These are phyloP conservation scores for Poteriospumella lacustris DNA, from an alignment of 108 stramenopile species.

Conservation along the genomic window DNA sequence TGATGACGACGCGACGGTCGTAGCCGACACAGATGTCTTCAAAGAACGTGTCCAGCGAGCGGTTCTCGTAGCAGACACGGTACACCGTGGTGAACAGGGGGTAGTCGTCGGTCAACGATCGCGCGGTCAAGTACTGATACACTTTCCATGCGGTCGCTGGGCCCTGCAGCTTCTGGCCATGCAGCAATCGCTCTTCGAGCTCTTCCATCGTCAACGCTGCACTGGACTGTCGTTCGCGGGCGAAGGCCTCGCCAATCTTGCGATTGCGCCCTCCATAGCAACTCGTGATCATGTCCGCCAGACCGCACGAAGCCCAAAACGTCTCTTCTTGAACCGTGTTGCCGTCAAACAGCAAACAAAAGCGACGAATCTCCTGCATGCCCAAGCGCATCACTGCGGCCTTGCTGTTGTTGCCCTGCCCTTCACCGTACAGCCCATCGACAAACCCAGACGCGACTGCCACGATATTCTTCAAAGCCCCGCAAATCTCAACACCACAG, in stretches of 20 bases:
- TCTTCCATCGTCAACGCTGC: constrained; percentile 36
- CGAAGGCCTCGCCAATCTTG: constrained; percentile 85
- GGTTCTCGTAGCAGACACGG: too few species aligned
- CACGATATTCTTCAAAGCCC: constrained; percentile 92
- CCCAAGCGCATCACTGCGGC: constrained; percentile 88
- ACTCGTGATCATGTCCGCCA: constrained; percentile 93
- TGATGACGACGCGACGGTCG: too few species aligned
- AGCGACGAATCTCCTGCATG: constrained; percentile 76
- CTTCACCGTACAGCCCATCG: constrained; percentile 74
- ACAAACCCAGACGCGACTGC: constrained; percentile 92
- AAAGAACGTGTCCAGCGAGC: too few species aligned
- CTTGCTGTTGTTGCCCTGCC: constrained; percentile 90
- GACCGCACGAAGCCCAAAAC: constrained; percentile 84
- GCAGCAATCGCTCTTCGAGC: constrained; percentile 71
- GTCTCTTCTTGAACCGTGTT: constrained; percentile 63
- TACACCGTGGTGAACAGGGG: too few species aligned
- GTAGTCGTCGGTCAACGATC: too few species aligned
- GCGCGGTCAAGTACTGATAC: too few species aligned
- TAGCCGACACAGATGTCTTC: too few species aligned
- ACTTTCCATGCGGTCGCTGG: too few species aligned
- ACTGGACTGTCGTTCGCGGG: constrained; percentile 33
- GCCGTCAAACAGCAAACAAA: constrained; percentile 75
- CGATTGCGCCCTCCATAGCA: constrained; percentile 93
- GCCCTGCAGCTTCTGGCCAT: constrained; percentile 93
- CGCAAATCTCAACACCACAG: constrained; percentile 83